These are phyloP conservation scores for Suillus americanus DNA, from an alignment of 768 basidiomycete species.

Conservation along the genomic window DNA sequence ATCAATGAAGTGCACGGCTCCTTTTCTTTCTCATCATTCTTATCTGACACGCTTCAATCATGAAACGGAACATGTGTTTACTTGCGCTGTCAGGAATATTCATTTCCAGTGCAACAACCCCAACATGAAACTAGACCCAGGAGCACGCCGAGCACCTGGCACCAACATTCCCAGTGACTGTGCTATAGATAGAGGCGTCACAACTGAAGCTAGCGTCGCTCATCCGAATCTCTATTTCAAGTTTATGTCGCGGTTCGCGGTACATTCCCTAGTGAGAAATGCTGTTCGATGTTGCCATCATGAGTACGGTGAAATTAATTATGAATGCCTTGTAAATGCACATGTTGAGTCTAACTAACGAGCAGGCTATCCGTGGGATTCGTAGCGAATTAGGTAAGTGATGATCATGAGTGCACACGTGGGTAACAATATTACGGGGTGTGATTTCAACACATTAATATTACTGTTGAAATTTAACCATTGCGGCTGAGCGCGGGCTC, in stretches of 20 bases:
- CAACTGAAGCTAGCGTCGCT: not conserved
- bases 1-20: not conserved
- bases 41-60: not conserved
- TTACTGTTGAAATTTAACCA: not conserved
- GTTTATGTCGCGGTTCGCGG: not conserved
- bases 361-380: not conserved
- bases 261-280: not conserved
- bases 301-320: not conserved
- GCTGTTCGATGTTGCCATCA: not conserved
- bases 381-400: not conserved
- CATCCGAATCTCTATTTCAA: not conserved
- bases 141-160: not conserved
- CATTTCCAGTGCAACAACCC: not conserved
- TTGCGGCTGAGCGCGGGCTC: constrained; percentile 1
- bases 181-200: not conserved
- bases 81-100: not conserved
- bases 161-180: not conserved
- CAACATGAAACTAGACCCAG: not conserved
- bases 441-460: constrained; percentile 6
- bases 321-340: not conserved
- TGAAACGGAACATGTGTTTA: not conserved
- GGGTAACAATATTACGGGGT: not conserved
- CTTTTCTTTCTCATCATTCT: not conserved
- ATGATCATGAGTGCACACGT: not conserved
- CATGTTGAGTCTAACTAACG: not conserved